Percentiles rank a stretch among this genome's conserved stretches.
Evolutionary conservation across 768 basidiomycete genomes (phyloP).

Genomic region (Xerocomellus intermedius): DNA sequence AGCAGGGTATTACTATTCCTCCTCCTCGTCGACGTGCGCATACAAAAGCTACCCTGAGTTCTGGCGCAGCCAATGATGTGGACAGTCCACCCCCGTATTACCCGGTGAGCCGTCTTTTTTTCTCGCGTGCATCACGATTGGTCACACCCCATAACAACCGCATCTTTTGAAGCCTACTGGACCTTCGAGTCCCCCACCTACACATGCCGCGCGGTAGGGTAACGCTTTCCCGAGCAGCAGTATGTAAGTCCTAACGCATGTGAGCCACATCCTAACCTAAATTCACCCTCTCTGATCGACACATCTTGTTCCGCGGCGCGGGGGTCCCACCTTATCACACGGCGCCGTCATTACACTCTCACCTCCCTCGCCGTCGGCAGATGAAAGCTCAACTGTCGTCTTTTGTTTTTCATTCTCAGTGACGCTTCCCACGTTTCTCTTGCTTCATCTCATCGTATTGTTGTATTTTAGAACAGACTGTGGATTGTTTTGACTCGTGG

Average conservation of each 20-base stretch:
- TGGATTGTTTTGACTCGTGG: neutral
- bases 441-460: neutral
- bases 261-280: slow-evolving; percentile 4
- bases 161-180: slow-evolving; percentile 1
- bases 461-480: neutral
- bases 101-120: slow-evolving; percentile 18
- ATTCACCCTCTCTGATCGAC: neutral
- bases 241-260: neutral
- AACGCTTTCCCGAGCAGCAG: neutral
- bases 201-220: slow-evolving; percentile 5
- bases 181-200: slow-evolving; percentile 1
- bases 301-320: neutral
- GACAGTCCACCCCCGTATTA: slow-evolving; percentile 26
- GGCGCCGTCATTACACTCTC: neutral
- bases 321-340: slow-evolving; percentile 12
- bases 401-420: neutral
- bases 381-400: neutral
- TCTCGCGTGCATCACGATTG: neutral
- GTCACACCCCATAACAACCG: neutral
- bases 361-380: neutral
- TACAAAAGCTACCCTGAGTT: neutral
- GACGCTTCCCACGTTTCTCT: neutral
- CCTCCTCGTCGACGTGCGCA: slow-evolving; percentile 4
- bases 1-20: neutral
- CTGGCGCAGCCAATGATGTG: neutral